A percentile compares a stretch with the other conserved stretches of the same genome.
phyloP scores from a whole-genome alignment of 179 eudicot genomes.

The Gypsophila paniculata region DNA sequence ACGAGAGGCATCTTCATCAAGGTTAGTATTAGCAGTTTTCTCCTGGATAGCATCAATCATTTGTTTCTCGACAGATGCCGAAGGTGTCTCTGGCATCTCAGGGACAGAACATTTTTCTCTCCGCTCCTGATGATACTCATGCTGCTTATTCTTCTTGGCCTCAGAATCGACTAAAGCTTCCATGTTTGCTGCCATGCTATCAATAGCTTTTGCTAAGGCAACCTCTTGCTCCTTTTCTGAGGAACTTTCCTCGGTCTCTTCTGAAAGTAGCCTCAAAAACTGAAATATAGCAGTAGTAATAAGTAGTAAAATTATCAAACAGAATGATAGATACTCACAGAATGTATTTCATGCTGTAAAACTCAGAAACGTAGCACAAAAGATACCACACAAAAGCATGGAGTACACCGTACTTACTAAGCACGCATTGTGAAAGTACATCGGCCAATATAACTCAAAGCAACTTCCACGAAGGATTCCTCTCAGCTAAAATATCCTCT shows the following conservation, averaged over 20 bases:
- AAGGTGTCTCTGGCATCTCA: conserved; percentile 35
- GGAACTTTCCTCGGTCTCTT: conserved; percentile 49
- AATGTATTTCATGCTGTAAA: background rate
- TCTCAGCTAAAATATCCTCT: background rate
- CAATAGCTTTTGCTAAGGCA: conserved; percentile 68
- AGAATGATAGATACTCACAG: background rate
- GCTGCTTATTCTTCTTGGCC: conserved; percentile 52
- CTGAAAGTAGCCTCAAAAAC: conserved; percentile 77
- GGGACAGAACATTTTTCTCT: conserved; percentile 53
- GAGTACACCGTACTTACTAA: background rate
- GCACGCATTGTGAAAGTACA: background rate
- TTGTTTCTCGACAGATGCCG: conserved; percentile 34
- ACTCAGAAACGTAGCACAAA: background rate
- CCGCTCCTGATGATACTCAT: conserved; percentile 57
- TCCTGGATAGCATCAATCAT: conserved; percentile 38
- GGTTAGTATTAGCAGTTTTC: conserved; percentile 18
- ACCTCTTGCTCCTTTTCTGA: conserved; percentile 47
- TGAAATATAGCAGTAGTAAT: conserved; percentile 28
- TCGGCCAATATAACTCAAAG: background rate
- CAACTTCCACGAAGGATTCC: background rate
- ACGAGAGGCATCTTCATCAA: conserved; percentile 29
- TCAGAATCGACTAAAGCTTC: conserved; percentile 39
- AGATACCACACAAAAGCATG: background rate
- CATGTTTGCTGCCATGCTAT: conserved; percentile 59
- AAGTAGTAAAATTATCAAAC: background rate